These are phyloP conservation scores for Hericium coralloides DNA, from an alignment of 768 basidiomycete species.

Conservation along the genomic window DNA sequence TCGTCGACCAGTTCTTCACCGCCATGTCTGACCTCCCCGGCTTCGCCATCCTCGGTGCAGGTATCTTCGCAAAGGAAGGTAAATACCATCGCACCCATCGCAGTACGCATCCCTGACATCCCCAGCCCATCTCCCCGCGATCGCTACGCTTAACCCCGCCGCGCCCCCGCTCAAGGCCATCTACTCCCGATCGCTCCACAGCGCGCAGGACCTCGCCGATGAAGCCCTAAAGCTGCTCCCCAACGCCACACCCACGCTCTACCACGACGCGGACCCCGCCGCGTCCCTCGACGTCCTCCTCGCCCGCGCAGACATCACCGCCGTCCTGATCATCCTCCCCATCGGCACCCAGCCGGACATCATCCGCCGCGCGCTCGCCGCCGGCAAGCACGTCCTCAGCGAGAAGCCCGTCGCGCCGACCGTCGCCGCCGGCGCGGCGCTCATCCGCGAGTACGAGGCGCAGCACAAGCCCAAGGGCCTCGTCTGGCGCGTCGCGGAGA, in stretches of 20 bases:
- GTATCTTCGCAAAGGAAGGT: conserved; percentile 74
- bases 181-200: conserved; percentile 70
- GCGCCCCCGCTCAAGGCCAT: conserved; percentile 51
- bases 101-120: background rate
- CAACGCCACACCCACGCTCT: conserved; percentile 35
- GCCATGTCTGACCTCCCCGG: conserved; percentile 33
- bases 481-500: conserved; percentile 79
- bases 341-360: conserved; percentile 67
- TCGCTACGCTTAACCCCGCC: conserved; percentile 44
- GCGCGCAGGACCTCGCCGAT: conserved; percentile 42
- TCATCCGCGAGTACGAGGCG: conserved; percentile 60
- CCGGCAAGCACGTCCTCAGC: conserved; percentile 82
- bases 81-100: conserved; percentile 16
- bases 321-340: conserved; percentile 70
- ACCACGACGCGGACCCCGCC: conserved; percentile 43
- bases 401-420: conserved; percentile 83
- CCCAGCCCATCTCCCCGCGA: conserved; percentile 72
- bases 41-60: conserved; percentile 74
- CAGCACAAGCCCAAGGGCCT: conserved; percentile 59
- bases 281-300: conserved; percentile 55
- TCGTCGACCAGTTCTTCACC: background rate
- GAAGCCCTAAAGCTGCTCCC: conserved; percentile 37
- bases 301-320: conserved; percentile 54
- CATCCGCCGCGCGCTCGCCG: conserved; percentile 51
- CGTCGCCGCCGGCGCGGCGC: conserved; percentile 48